Evolutionary conservation across 805 yeast species (phyloP).

Genomic region (Hagleromyces aurorensis): DNA sequence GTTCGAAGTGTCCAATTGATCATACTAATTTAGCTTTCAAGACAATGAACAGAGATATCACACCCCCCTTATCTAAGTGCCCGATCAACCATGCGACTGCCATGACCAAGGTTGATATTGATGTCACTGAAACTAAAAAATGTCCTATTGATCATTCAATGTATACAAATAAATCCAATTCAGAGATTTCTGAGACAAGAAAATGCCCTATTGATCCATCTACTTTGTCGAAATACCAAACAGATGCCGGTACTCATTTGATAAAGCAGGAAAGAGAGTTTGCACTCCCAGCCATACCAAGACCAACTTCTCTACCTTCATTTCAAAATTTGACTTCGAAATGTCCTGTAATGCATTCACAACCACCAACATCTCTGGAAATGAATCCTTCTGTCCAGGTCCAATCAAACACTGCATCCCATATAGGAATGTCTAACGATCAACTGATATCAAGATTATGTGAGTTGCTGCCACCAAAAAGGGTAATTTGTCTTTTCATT

Average conservation of each 20-base stretch:
- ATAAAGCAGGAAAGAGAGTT: conserved; percentile 5
- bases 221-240: conserved; percentile 12
- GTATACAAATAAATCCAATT: conserved; percentile 5
- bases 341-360: conserved; percentile 24
- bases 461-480: conserved; percentile 45
- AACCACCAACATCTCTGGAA: conserved; percentile 5
- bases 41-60: background rate
- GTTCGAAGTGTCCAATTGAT: no score
- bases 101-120: background rate
- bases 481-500: conserved; percentile 46
- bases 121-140: conserved; percentile 3
- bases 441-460: conserved; percentile 27
- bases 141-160: conserved; percentile 18
- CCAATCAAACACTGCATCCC: conserved; percentile 1
- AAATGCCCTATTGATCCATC: conserved; percentile 9
- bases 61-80: conserved; percentile 19
- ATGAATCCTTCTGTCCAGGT: conserved; percentile 2
- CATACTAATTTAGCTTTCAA: background rate
- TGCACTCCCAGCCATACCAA: conserved; percentile 1
- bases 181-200: background rate
- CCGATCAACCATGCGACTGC: conserved; percentile 20
- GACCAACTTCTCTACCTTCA: conserved; percentile 17
- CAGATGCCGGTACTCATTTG: conserved; percentile 9
- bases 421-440: conserved; percentile 9
- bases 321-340: conserved; percentile 21